A percentile compares a stretch with the other conserved stretches of the same genome.
Evolutionary conservation across 306 rosid species (phyloP).

Genomic region (Senna siamea): DNA sequence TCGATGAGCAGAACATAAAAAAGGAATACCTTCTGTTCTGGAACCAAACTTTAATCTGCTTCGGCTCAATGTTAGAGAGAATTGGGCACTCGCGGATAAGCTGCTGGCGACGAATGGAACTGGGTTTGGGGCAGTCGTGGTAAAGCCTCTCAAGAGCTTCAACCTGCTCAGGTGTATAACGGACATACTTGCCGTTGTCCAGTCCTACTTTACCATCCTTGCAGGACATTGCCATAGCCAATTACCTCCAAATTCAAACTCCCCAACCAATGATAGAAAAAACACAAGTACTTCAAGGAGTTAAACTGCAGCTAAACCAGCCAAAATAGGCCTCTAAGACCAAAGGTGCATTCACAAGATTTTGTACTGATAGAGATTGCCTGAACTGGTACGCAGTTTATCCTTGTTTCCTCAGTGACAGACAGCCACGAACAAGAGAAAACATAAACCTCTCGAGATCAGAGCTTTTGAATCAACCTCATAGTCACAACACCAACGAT

Average conservation of each 20-base stretch:
- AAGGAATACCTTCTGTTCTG: constrained; percentile 78
- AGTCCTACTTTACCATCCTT: constrained; percentile 83
- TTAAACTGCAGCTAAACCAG: constrained; percentile 27
- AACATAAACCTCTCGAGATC: constrained; percentile 61
- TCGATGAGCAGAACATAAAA: neutral
- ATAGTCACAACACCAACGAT: constrained; percentile 49
- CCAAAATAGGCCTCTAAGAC: constrained; percentile 9
- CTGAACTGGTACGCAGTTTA: constrained; percentile 41
- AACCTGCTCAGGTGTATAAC: constrained; percentile 99
- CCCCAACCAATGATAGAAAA: constrained; percentile 32
- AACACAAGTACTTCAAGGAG: constrained; percentile 28
- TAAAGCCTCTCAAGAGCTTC: constrained; percentile 97
- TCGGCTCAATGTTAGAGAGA: constrained; percentile 92
- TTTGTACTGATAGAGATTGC: constrained; percentile 29
- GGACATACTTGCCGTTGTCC: constrained; percentile 93
- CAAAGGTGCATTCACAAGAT: constrained; percentile 19
- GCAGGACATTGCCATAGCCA: constrained; percentile 89
- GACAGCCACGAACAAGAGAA: constrained; percentile 57
- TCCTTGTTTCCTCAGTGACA: constrained; percentile 40
- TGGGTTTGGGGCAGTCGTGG: constrained; percentile 98
- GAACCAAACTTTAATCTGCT: constrained; percentile 98
- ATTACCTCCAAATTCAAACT: constrained; percentile 29
- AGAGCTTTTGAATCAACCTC: constrained; percentile 48
- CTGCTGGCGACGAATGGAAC: constrained; percentile 96
- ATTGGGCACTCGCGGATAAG: constrained; percentile 94